phyloP scores from a whole-genome alignment of 257 asterid species.

The Plantago ovata region DNA sequence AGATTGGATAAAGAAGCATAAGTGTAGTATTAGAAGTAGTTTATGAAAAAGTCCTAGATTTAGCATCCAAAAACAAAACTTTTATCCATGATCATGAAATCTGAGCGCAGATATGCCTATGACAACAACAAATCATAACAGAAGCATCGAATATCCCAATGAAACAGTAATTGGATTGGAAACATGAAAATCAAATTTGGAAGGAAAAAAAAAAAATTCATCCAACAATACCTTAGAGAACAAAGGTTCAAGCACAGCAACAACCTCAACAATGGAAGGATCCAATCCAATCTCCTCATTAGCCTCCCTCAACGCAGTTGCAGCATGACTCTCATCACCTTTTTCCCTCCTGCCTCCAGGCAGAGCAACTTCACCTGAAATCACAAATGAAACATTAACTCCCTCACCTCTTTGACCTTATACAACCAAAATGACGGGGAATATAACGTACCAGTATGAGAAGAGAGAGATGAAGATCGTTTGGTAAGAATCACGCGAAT shows the following conservation, averaged over 20 bases:
- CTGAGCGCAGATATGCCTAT: too few relatives aligned
- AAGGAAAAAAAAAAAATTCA: too few relatives aligned
- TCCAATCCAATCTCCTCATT: conserved; percentile 86
- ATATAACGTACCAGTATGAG: conserved; percentile 57
- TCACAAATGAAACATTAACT: not conserved
- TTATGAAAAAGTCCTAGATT: too few relatives aligned
- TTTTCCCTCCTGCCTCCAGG: conserved; percentile 84
- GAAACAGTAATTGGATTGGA: too few relatives aligned
- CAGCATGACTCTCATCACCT: conserved; percentile 44
- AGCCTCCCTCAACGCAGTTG: conserved; percentile 81
- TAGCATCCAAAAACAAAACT: too few relatives aligned
- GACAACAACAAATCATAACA: too few relatives aligned
- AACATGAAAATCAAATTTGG: too few relatives aligned
- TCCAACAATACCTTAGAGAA: too few relatives aligned
- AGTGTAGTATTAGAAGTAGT: too few relatives aligned
- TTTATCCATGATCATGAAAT: too few relatives aligned
- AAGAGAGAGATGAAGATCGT: conserved; percentile 57
- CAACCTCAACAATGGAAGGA: conserved; percentile 58
- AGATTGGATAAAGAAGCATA: too few relatives aligned
- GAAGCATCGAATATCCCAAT: too few relatives aligned
- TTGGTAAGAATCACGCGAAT: conserved; percentile 72
- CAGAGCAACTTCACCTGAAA: conserved; percentile 76
- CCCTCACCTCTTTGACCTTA: not conserved
- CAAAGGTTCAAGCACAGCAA: conserved; percentile 51
- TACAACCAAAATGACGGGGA: not conserved